Evolutionary conservation across 768 basidiomycete species (phyloP), one percentile per base, ranked within the genome.

Genomic region (Kwoniella sp.): DNA sequence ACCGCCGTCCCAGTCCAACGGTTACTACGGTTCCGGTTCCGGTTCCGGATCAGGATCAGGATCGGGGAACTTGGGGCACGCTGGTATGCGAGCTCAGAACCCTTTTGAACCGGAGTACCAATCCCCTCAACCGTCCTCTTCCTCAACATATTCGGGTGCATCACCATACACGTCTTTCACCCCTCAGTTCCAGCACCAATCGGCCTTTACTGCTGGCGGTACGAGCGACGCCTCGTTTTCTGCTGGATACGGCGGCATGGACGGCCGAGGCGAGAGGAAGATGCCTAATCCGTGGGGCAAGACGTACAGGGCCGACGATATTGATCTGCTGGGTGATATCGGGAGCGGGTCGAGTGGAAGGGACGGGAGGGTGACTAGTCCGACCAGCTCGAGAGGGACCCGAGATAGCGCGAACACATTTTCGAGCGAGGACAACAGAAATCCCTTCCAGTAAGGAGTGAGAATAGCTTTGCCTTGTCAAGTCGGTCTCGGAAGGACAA

Each of bases 311-410:
- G 63, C 34, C n/a, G 63, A 65, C 31, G 63, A 65, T 48, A 51
- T 65, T 2, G 63, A 65, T 37, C 15, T 65, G 26, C 41, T 65
- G 28, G 63, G 63, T 34, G 62, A 63, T 63, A 17, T 52, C 15
- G 48, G 47, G 4, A 34, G n/a, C n/a, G 13, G 31, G 9, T 17
- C 4, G 5, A 23, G 30, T 5, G 55, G 26, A 2, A 48, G 58
- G 34, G 22, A 38, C 17, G 29, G 66, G n/a, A 45, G 25, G 1
- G 47, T 54, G 26, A 37, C 56, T 29, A 67, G 65, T 47, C 66
- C 69, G 9, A 63, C 62, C 8, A 67, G 61, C 58, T 71, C 69
- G 30, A 61, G n/a, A n/a, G 65, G 62, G 13, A 65, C 61, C 8
- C 58, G 69, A 45, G 48, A 65, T 55, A 63, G 55, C 30, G 15